Evolutionary conservation across 2,329 filamentous ascomycete genomes (phyloP), one percentile per base, ranked within the genome.

Genomic region (Didymella lethalis): DNA sequence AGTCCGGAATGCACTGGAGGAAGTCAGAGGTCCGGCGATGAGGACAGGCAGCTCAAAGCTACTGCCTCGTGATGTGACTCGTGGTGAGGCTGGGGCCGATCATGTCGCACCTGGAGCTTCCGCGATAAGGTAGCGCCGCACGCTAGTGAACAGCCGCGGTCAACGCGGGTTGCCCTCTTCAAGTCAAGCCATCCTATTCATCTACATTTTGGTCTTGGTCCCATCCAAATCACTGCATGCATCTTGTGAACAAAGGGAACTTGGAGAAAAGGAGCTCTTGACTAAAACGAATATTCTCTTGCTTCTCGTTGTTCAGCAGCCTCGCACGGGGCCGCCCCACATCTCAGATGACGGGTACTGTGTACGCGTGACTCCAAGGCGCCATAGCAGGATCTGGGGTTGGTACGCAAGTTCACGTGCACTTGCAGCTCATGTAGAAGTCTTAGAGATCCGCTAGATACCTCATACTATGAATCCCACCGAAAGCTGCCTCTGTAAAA

Each of bases 1-100:
- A 46, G 53, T 36, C 18, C 10, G 14, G 26, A 12, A 20, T 2
- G 56, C 54, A 20, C 50, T n/a, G 26, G 50, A 25, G 23, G 25
- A 25, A 32, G 32, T 25, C 2, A 12, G 16, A 45, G n/a, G 26
- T 20, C 28, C 31, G 14, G 40, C 20, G 26, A 48, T 31, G 49
- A 59, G 57, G 48, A 59, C 62, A 69, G 61, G 61, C 62, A 69
- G 67, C 69, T 69, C 52, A 44, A 55, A 66, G 59, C 59, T 64
- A 63, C 59, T 63, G 56, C 63, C 68, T 48, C 65, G 67, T 70
- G 68, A 68, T 61, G 61, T 66, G 63, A 68, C 58, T 59, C 20
- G 60, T 65, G 62, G 69, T 74, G 67, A 71, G 71, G 69, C 68
- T 73, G 68, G 62, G 64, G 69, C 68, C 72, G 68, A 62, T 65